These are phyloP conservation scores for Xylaria sp. DNA, from an alignment of 2,329 filamentous ascomycete genomes.

Conservation along the genomic window DNA sequence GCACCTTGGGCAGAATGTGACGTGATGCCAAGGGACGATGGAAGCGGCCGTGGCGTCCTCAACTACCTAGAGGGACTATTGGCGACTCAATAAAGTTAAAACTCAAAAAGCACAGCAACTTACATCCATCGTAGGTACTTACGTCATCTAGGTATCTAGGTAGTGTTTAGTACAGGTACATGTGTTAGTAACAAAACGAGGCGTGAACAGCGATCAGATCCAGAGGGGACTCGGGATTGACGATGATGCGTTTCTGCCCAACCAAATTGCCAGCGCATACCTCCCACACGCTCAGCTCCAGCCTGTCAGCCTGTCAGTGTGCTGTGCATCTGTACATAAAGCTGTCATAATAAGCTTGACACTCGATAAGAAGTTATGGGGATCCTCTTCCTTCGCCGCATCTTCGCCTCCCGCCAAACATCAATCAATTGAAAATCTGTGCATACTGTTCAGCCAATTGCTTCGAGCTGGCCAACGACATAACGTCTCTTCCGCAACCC, in stretches of 20 bases:
- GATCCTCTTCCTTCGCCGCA: conserved; percentile 29
- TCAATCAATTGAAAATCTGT: conserved; percentile 18
- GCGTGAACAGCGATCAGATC: conserved; percentile 22
- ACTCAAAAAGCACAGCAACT: no score
- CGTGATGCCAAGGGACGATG: conserved; percentile 20
- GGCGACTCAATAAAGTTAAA: no score
- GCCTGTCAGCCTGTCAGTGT: conserved; percentile 33
- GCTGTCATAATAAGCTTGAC: conserved; percentile 5
- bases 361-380: conserved; percentile 28
- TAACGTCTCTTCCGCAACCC: conserved; percentile 28
- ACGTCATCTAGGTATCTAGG: not conserved
- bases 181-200: not conserved
- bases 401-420: conserved; percentile 24
- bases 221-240: conserved; percentile 25
- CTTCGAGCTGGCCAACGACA: conserved; percentile 15
- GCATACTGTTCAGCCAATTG: conserved; percentile 27
- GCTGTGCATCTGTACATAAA: conserved; percentile 21
- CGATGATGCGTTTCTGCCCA: conserved; percentile 47
- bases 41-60: conserved; percentile 9
- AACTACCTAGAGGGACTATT: not conserved
- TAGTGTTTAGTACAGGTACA: not conserved
- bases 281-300: conserved; percentile 40
- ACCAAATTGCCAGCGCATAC: conserved; percentile 52
- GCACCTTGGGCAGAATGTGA: not conserved
- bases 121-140: not conserved